Percentiles rank a stretch among this genome's conserved stretches.
These are phyloP conservation scores for Lanmaoa rubissima DNA, from an alignment of 768 basidiomycete species.

Conservation along the genomic window DNA sequence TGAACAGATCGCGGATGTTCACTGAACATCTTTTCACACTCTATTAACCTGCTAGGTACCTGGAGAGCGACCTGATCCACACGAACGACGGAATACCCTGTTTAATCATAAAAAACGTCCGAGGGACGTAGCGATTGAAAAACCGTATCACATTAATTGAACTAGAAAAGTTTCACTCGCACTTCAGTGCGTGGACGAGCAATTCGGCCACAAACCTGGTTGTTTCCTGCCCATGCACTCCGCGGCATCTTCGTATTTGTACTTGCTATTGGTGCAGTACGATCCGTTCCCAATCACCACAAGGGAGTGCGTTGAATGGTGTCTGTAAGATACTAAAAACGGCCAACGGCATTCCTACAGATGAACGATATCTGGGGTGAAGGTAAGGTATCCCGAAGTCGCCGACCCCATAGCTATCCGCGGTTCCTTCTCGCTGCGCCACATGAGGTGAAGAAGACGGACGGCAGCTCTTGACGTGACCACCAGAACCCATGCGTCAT, in stretches of 20 bases:
- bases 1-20: not conserved
- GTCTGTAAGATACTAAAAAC: not conserved
- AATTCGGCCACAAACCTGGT: slow-evolving; percentile 13
- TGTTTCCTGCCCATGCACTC: not conserved
- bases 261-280: not conserved
- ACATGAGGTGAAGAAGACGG: slow-evolving; percentile 15
- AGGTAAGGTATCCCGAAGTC: slow-evolving; percentile 16
- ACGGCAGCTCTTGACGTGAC: slow-evolving; percentile 7
- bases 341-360: slow-evolving; percentile 4
- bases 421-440: slow-evolving; percentile 12
- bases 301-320: not conserved
- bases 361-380: slow-evolving; percentile 2
- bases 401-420: not conserved
- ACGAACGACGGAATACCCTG: slow-evolving; percentile 9
- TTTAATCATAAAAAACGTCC: not conserved
- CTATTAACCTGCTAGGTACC: slow-evolving; percentile 2
- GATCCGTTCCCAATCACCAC: slow-evolving; percentile 17
- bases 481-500: not conserved
- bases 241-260: not conserved
- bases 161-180: slow-evolving; percentile 2
- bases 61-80: slow-evolving; percentile 23
- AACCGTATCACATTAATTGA: not conserved
- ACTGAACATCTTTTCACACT: not conserved
- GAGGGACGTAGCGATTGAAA: slow-evolving; percentile 3
- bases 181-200: slow-evolving; percentile 5